Conservation (phyloP, 495 filamentous ascomycete genomes). For the Penicillium dipodomyicola region DNA sequence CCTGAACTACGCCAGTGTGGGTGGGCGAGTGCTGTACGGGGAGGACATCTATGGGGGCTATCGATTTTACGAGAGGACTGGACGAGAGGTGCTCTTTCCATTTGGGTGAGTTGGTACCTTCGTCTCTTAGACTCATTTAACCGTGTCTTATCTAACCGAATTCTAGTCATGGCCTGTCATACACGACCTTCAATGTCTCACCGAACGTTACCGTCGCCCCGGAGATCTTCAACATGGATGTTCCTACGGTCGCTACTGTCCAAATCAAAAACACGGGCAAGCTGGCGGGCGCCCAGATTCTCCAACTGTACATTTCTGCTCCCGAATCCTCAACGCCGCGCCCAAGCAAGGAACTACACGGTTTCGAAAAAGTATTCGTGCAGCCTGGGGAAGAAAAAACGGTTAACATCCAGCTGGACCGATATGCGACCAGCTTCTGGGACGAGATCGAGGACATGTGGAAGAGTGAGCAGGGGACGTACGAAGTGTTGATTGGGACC, state of each 20-base stretch:
- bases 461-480: conserved; percentile 70
- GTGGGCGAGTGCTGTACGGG: conserved; percentile 65
- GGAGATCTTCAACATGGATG: conserved; percentile 51
- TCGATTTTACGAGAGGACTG: conserved; percentile 76
- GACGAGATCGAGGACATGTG: conserved; percentile 62
- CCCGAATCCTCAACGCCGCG: conserved; percentile 43
- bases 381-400: conserved; percentile 60
- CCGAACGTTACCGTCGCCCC: conserved; percentile 35
- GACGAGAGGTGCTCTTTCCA: conserved; percentile 20
- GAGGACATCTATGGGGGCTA: conserved; percentile 76
- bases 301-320: conserved; percentile 67
- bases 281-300: conserved; percentile 60
- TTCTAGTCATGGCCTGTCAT: conserved; percentile 62
- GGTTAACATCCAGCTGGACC: conserved; percentile 58
- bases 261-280: conserved; percentile 52
- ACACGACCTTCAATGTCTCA: conserved; percentile 61
- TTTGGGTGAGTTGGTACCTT: conserved; percentile 22
- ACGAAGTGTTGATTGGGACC: conserved; percentile 58
- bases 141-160: not conserved
- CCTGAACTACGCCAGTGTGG: conserved; percentile 63
- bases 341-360: conserved; percentile 47
- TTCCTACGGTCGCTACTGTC: conserved; percentile 53
- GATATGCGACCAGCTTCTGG: conserved; percentile 69
- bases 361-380: conserved; percentile 66
- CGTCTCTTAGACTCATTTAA: not conserved